A percentile compares a stretch with the other conserved stretches of the same genome.
Conservation (phyloP, 441 rosid species). For the Jatropha podagrica region DNA sequence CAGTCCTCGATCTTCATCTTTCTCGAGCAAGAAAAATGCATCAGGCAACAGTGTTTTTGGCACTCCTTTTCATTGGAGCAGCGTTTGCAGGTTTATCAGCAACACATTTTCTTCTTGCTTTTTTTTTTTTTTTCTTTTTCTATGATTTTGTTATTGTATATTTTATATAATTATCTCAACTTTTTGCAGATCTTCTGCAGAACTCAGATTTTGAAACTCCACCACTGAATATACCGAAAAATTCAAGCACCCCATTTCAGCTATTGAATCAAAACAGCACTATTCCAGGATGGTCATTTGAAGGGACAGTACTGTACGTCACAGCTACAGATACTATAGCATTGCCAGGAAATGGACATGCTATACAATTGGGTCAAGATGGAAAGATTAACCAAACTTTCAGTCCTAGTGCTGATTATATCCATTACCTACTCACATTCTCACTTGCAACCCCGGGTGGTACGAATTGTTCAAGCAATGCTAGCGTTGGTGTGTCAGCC, state of each 20-base stretch:
- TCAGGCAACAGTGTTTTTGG: neutral
- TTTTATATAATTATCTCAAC: neutral
- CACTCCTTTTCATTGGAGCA: constrained; percentile 7
- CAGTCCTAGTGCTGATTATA: constrained; percentile 30
- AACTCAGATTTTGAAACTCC: constrained; percentile 61
- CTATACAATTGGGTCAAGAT: constrained; percentile 38
- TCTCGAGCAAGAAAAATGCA: constrained; percentile 7
- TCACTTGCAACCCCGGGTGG: constrained; percentile 31
- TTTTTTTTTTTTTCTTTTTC: neutral
- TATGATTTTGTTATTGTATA: no score
- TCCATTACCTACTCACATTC: constrained; percentile 51
- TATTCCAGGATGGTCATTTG: constrained; percentile 55
- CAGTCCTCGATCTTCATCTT: neutral
- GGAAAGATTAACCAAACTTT: constrained; percentile 58
- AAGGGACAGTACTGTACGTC: constrained; percentile 47
- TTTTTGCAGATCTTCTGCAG: constrained; percentile 41
- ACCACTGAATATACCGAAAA: constrained; percentile 34
- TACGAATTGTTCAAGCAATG: constrained; percentile 40
- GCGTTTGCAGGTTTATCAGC: neutral
- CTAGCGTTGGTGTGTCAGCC: constrained; percentile 39
- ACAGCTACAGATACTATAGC: constrained; percentile 27
- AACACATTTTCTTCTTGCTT: neutral
- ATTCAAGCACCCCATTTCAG: constrained; percentile 26
- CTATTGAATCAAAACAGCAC: constrained; percentile 40
- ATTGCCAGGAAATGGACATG: constrained; percentile 48